These are phyloP conservation scores for Sclerotinia trifoliorum DNA, from an alignment of 2,329 filamentous ascomycete species.

Conservation along the genomic window DNA sequence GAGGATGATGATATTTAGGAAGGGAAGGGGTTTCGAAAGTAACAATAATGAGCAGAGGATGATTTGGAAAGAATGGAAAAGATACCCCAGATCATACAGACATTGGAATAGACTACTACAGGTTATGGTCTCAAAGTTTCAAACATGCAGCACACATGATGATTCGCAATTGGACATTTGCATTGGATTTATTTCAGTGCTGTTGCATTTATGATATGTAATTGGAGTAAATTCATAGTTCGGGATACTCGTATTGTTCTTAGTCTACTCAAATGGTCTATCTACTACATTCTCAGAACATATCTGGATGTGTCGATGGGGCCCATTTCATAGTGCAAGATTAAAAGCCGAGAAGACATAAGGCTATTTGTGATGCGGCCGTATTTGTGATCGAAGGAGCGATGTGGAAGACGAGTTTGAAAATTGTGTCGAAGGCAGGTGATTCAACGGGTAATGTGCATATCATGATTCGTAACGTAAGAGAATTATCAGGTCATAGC, in stretches of 20 bases:
- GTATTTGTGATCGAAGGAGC: constrained; percentile 31
- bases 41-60: constrained; percentile 11
- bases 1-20: constrained; percentile 40
- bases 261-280: constrained; percentile 29
- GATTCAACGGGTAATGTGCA: constrained; percentile 30
- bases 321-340: constrained; percentile 27
- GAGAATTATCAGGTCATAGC: constrained; percentile 40
- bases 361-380: constrained; percentile 24
- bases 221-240: constrained; percentile 12
- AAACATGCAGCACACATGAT: background rate
- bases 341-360: constrained; percentile 30
- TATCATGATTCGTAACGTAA: constrained; percentile 39
- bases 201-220: constrained; percentile 4
- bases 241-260: constrained; percentile 22
- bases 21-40: constrained; percentile 1
- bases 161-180: background rate
- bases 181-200: background rate
- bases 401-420: constrained; percentile 33
- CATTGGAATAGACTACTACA: background rate
- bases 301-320: constrained; percentile 31
- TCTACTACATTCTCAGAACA: constrained; percentile 34
- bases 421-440: constrained; percentile 27
- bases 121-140: background rate
- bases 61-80: constrained; percentile 7
- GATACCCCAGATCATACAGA: constrained; percentile 9